Evolutionary conservation across 805 yeast genomes (phyloP).

Genomic region (Suhomyces emberorum): DNA sequence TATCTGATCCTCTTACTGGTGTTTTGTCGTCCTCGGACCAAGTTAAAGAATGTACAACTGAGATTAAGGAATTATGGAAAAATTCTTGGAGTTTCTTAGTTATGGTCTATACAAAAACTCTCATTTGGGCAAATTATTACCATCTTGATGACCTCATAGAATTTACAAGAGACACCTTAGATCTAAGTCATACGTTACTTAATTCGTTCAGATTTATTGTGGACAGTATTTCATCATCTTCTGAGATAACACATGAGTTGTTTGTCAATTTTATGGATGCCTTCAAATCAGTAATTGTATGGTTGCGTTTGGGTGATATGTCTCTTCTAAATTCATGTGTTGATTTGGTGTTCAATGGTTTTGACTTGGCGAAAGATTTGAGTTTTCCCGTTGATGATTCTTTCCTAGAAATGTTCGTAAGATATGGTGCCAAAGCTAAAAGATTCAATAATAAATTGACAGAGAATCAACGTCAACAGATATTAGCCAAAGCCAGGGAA

Average conservation of each 20-base stretch:
- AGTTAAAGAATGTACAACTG: constrained; percentile 7
- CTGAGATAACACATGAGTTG: constrained; percentile 18
- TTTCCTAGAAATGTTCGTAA: constrained; percentile 55
- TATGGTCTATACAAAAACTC: constrained; percentile 63
- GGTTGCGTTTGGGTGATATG: constrained; percentile 81
- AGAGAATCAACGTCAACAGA: constrained; percentile 60
- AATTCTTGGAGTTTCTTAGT: constrained; percentile 69
- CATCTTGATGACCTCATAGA: constrained; percentile 60
- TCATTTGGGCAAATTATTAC: constrained; percentile 70
- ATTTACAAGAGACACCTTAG: constrained; percentile 83
- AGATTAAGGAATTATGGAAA: constrained; percentile 57
- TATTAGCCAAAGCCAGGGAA: constrained; percentile 57
- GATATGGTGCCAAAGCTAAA: constrained; percentile 63
- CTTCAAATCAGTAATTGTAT: constrained; percentile 63
- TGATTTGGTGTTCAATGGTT: constrained; percentile 58
- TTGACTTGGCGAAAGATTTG: constrained; percentile 60
- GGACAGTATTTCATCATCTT: constrained; percentile 12
- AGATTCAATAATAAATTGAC: constrained; percentile 68
- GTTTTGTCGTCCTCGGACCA: constrained; percentile 27
- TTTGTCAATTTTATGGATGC: constrained; percentile 57
- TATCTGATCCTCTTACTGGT: constrained; percentile 68
- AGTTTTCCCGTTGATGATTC: constrained; percentile 49
- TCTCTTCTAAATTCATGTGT: constrained; percentile 74
- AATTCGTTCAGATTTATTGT: constrained; percentile 54
- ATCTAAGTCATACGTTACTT: constrained; percentile 66